A percentile compares a stretch with the other conserved stretches of the same genome.
phyloP scores from a whole-genome alignment of 2,329 filamentous ascomycete genomes.

The Cladosporium halotolerans region DNA sequence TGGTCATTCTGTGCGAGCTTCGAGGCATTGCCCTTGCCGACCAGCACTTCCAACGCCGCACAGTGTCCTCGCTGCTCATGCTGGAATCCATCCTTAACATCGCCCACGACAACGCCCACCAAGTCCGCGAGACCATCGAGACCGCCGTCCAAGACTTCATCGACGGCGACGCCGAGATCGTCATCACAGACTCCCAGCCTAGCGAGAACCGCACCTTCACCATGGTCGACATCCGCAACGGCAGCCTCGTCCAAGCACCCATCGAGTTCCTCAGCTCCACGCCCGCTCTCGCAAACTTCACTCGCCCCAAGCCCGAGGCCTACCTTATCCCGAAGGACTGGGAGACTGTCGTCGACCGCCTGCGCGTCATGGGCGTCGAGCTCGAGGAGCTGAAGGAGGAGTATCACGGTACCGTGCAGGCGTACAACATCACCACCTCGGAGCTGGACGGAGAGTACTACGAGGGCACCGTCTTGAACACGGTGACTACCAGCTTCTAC shows the following conservation, averaged over 20 bases:
- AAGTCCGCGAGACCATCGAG: constrained; percentile 28
- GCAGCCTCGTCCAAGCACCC: constrained; percentile 29
- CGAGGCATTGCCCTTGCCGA: constrained; percentile 32
- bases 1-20: constrained; percentile 33
- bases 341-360: constrained; percentile 29
- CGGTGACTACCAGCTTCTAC: constrained; percentile 26
- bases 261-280: constrained; percentile 32
- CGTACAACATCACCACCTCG: constrained; percentile 30
- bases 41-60: constrained; percentile 31
- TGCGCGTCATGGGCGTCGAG: constrained; percentile 30
- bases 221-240: constrained; percentile 29
- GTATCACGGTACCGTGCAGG: constrained; percentile 29
- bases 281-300: constrained; percentile 31
- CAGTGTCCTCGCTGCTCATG: constrained; percentile 29
- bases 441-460: constrained; percentile 27
- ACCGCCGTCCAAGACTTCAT: constrained; percentile 24
- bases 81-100: constrained; percentile 31
- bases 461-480: constrained; percentile 30
- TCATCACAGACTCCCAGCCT: constrained; percentile 25
- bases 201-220: constrained; percentile 26
- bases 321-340: constrained; percentile 34
- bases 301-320: constrained; percentile 27
- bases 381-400: constrained; percentile 26
- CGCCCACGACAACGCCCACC: constrained; percentile 25
- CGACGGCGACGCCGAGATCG: constrained; percentile 24